A percentile compares a stretch with the other conserved stretches of the same genome.
These are phyloP conservation scores for Aspergillus glaucus DNA, from an alignment of 2,329 filamentous ascomycete species.

Conservation along the genomic window DNA sequence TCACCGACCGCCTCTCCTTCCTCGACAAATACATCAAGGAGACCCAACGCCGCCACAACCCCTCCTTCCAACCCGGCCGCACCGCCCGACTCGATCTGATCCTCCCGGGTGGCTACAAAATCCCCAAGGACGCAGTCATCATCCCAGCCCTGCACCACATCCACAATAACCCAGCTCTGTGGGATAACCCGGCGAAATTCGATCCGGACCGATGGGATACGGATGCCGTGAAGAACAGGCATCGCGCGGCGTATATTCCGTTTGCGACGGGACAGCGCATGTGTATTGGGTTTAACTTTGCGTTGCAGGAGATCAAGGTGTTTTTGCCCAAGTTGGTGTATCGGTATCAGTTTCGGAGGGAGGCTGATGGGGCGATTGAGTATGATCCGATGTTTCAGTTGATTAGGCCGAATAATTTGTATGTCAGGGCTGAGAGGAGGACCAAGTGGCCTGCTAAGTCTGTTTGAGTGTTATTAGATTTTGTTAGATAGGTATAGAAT, in stretches of 20 bases:
- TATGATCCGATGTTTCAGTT: constrained; percentile 26
- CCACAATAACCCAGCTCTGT: constrained; percentile 49
- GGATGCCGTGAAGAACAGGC: constrained; percentile 47
- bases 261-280: constrained; percentile 53
- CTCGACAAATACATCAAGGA: constrained; percentile 49
- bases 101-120: constrained; percentile 53
- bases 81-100: constrained; percentile 52
- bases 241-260: constrained; percentile 50
- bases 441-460: constrained; percentile 18
- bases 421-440: constrained; percentile 14
- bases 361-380: constrained; percentile 43
- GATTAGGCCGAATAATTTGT: constrained; percentile 22
- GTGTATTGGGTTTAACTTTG: constrained; percentile 62
- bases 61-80: constrained; percentile 56
- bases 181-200: constrained; percentile 54
- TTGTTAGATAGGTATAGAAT: too few relatives aligned
- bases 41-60: constrained; percentile 54
- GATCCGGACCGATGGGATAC: constrained; percentile 57
- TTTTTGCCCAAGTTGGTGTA: constrained; percentile 52
- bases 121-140: constrained; percentile 48
- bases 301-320: constrained; percentile 55
- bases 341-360: constrained; percentile 51
- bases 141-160: constrained; percentile 46
- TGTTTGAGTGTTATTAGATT: too few relatives aligned
- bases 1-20: constrained; percentile 45